Evolutionary conservation across 345 rosid species (phyloP), one percentile per base, ranked within the genome.

Genomic region (Ceriops tagal): DNA sequence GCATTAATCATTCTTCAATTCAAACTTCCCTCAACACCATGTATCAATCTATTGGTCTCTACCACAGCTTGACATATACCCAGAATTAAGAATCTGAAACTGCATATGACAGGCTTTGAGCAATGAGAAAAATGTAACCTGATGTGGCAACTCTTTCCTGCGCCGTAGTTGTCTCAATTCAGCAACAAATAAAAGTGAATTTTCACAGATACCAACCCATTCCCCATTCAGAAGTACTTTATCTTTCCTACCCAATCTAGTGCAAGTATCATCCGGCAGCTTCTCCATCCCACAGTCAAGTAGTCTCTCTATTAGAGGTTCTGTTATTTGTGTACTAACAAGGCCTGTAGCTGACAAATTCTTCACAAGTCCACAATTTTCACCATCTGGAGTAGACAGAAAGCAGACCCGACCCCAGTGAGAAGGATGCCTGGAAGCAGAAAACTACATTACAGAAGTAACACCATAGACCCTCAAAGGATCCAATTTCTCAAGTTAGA

Each of bases 391-490:
- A 22, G 97, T 93, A 16, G 99, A 91, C 58, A 91, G 82, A 79
- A 91, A 88, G 84, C 99, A 92, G 67, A 88, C 87, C 79, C 87
- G 89, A 65, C 99, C 99, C 97, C 99, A 89, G 65, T 93, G 99
- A 70, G 99, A 91, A 66, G 99, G 99, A 76, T 89, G 96, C 72
- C 98, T 89, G 86, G 72, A 39, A 19, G 60, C 65, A 81, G 58
- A 71, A 78, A 65, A 63, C 27, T 46, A 73, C 18, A 69, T 71
- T 62, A 73, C 47, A 59, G 58, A 75, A 64, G 46, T 19, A 26
- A 24, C 58, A n/a, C 52, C 27, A 62, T 20, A 51, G 13, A 56
- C 16, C 16, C 59, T 27, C 53, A 49, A 66, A 6, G 9, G 53
- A 28, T 68, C 35, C 20, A 39, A 56, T 56, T 51, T 49, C 11